phyloP scores from a whole-genome alignment of 1,139 yeast genomes.

The Meyerozyma carpophila region DNA sequence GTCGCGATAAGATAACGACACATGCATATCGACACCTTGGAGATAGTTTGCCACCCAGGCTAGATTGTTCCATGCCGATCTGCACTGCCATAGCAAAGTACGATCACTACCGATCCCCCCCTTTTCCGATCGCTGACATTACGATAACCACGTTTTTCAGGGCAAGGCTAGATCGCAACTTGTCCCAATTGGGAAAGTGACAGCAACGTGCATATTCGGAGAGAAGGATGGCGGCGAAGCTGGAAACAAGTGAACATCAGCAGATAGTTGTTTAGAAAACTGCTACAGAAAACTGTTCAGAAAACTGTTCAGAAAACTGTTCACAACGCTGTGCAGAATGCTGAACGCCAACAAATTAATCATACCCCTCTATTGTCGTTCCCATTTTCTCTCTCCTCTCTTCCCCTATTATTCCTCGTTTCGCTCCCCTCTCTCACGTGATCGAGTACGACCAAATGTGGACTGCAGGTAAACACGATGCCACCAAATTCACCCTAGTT shows the following conservation, averaged over 20 bases:
- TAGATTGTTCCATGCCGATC: too few relatives aligned
- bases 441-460: not conserved
- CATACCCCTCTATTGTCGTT: not conserved
- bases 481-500: not conserved
- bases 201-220: not conserved
- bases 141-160: not conserved
- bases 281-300: too few relatives aligned
- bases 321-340: not conserved
- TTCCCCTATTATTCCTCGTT: not conserved
- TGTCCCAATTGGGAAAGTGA: not conserved
- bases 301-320: too few relatives aligned
- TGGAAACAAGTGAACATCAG: not conserved
- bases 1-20: not conserved
- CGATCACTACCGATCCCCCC: too few relatives aligned
- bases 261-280: not conserved
- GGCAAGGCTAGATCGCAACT: not conserved
- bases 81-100: too few relatives aligned
- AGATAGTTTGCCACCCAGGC: not conserved
- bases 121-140: not conserved
- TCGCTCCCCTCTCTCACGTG: constrained; percentile 1
- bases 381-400: not conserved
- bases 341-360: not conserved
- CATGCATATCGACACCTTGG: not conserved
- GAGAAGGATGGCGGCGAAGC: not conserved
- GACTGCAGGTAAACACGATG: not conserved